phyloP scores from a whole-genome alignment of 2,329 filamentous ascomycete species.

The Lasiodiplodia sp. region DNA sequence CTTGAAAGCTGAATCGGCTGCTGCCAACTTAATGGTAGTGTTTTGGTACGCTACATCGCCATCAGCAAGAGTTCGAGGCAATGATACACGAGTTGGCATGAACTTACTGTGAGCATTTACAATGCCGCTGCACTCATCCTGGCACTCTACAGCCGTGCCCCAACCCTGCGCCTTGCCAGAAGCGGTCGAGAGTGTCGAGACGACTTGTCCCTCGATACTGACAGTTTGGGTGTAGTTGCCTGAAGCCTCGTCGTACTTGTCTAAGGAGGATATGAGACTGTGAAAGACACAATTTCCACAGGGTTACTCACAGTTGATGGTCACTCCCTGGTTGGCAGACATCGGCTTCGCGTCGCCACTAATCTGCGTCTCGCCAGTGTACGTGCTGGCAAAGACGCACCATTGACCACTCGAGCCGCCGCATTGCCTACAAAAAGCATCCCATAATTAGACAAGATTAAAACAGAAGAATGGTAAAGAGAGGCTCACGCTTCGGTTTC shows the following conservation, averaged over 20 bases:
- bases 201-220: slow-evolving; percentile 45
- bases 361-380: slow-evolving; percentile 40
- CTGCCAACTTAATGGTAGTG: slow-evolving; percentile 47
- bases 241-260: slow-evolving; percentile 50
- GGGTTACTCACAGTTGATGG: slow-evolving; percentile 46
- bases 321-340: slow-evolving; percentile 43
- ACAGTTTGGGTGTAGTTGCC: slow-evolving; percentile 53
- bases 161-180: slow-evolving; percentile 53
- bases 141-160: slow-evolving; percentile 54
- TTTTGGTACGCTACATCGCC: slow-evolving; percentile 33
- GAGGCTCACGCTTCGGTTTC: neutral
- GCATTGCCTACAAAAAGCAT: neutral
- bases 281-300: neutral
- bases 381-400: slow-evolving; percentile 52
- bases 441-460: neutral
- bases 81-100: neutral
- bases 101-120: slow-evolving; percentile 48
- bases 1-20: slow-evolving; percentile 49
- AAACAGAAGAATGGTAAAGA: too few species aligned
- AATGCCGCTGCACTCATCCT: slow-evolving; percentile 49
- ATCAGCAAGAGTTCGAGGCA: neutral
- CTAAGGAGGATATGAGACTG: neutral
- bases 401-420: slow-evolving; percentile 40
- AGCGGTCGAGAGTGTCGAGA: slow-evolving; percentile 56
- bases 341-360: slow-evolving; percentile 41